phyloP scores from a whole-genome alignment of 2,329 filamentous ascomycete genomes.

The Neoarthrinium moseri region DNA sequence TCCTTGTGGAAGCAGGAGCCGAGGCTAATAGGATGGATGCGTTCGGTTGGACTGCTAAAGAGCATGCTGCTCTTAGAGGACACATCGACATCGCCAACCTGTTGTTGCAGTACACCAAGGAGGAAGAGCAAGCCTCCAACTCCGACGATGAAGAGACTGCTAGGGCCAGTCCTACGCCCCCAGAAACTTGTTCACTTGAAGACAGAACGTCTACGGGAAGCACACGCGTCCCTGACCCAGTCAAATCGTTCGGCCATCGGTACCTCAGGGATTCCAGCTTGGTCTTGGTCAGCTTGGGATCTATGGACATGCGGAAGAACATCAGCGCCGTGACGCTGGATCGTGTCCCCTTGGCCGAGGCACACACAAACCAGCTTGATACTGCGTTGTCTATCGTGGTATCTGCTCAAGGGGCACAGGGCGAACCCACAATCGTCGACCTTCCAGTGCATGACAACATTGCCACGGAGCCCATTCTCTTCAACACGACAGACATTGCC shows the following conservation, averaged over 20 bases:
- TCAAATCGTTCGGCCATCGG: constrained; percentile 94
- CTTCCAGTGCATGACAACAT: constrained; percentile 92
- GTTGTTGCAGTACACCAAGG: constrained; percentile 55
- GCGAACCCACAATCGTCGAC: constrained; percentile 87
- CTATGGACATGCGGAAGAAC: constrained; percentile 88
- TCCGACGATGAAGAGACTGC: constrained; percentile 27
- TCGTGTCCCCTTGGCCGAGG: constrained; percentile 80
- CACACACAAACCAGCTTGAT: constrained; percentile 89
- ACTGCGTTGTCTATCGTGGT: constrained; percentile 91
- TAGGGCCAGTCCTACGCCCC: constrained; percentile 36
- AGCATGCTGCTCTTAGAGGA: constrained; percentile 87
- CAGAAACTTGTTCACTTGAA: constrained; percentile 60
- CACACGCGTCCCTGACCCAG: constrained; percentile 65
- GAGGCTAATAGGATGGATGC: constrained; percentile 74
- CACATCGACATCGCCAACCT: constrained; percentile 78
- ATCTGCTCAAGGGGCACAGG: constrained; percentile 78
- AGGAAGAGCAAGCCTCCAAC: constrained; percentile 21
- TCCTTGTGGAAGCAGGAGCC: constrained; percentile 76
- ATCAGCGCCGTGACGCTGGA: constrained; percentile 82
- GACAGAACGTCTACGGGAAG: constrained; percentile 54
- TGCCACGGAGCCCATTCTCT: constrained; percentile 88
- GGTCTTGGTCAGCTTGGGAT: constrained; percentile 87
- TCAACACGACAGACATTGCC: constrained; percentile 72
- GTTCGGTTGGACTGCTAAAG: constrained; percentile 91
- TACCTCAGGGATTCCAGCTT: constrained; percentile 89